Evolutionary conservation across 139 green algal species (phyloP).

Genomic region (Penium margaritaceum): DNA sequence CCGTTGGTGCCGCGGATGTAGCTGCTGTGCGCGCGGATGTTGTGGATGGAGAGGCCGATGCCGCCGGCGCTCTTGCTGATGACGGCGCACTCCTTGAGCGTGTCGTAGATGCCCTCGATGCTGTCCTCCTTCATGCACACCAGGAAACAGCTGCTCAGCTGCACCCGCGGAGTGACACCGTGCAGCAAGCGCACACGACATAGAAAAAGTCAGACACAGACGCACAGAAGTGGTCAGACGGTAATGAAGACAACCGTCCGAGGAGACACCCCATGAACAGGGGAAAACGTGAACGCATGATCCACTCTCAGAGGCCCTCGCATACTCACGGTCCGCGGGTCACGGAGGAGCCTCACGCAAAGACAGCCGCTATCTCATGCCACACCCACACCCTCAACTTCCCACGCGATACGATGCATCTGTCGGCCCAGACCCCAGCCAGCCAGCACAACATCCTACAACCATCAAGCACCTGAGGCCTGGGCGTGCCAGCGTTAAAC

Average conservation of each 20-base stretch:
- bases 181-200: neutral
- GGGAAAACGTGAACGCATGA: too few species aligned
- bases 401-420: neutral
- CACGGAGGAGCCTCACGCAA: too few species aligned
- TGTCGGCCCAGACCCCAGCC: neutral
- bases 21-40: slow-evolving; percentile 78
- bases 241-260: too few species aligned
- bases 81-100: slow-evolving; percentile 93
- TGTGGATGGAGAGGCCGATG: slow-evolving; percentile 93
- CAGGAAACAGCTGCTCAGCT: slow-evolving; percentile 88
- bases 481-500: slow-evolving; percentile 90
- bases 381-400: neutral
- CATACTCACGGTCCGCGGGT: too few species aligned
- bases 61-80: slow-evolving; percentile 94
- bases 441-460: too few species aligned
- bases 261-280: neutral
- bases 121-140: slow-evolving; percentile 85
- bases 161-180: neutral
- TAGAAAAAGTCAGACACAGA: neutral
- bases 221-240: too few species aligned
- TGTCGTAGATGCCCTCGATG: slow-evolving; percentile 99
- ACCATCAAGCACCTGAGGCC: too few species aligned
- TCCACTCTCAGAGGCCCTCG: too few species aligned
- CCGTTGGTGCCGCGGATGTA: slow-evolving; percentile 99
- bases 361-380: too few species aligned